Evolutionary conservation across 495 filamentous ascomycete species (phyloP).

Genomic region (Parathielavia appendiculata): DNA sequence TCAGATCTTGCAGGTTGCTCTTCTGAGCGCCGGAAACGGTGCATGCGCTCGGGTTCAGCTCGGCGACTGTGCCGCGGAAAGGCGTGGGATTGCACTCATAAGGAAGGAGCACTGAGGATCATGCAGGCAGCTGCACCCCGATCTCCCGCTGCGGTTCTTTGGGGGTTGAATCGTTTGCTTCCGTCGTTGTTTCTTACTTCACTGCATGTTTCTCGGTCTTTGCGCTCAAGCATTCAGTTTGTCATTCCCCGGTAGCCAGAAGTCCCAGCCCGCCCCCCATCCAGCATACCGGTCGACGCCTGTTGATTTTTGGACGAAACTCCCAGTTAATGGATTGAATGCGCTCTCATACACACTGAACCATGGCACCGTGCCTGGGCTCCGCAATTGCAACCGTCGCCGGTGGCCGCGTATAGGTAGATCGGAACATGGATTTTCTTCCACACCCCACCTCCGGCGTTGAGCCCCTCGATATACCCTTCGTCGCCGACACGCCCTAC

Average conservation of each 20-base stretch:
- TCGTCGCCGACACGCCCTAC: conserved; percentile 25
- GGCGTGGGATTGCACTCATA: too few relatives aligned
- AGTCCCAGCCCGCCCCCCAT: not conserved
- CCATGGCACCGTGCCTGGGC: conserved; percentile 18
- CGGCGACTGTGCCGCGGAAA: too few relatives aligned
- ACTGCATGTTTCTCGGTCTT: not conserved
- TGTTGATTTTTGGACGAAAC: not conserved
- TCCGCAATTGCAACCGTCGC: conserved; percentile 13
- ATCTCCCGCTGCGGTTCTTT: too few relatives aligned
- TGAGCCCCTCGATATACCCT: conserved; percentile 24
- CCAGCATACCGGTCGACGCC: not conserved
- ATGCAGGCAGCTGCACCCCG: too few relatives aligned
- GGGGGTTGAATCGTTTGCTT: too few relatives aligned
- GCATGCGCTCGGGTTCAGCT: too few relatives aligned
- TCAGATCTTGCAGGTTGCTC: too few relatives aligned
- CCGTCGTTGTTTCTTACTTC: not conserved
- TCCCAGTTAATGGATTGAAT: not conserved
- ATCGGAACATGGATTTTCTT: conserved; percentile 25
- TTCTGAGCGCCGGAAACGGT: too few relatives aligned
- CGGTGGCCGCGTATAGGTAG: not conserved
- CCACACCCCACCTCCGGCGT: conserved; percentile 23
- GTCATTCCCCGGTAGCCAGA: not conserved
- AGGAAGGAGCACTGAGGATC: too few relatives aligned
- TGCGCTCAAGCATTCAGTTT: too few relatives aligned
- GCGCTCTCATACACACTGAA: not conserved